Conservation (phyloP, 805 yeast genomes). For the Barnettozyma californica region DNA sequence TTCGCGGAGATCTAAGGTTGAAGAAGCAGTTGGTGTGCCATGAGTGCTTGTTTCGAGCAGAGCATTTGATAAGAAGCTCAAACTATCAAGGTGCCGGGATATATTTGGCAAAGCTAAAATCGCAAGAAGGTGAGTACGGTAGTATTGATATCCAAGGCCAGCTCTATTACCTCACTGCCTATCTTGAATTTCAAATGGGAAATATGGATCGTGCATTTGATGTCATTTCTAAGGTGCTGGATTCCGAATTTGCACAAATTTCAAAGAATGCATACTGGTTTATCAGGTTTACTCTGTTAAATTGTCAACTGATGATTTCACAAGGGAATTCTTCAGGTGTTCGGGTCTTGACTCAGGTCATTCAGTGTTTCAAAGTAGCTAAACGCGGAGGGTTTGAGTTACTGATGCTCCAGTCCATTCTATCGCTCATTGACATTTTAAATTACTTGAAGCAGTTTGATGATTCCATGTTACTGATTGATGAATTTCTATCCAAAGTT, state of each 20-base stretch:
- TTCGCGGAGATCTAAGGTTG: constrained; percentile 23
- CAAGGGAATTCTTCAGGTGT: constrained; percentile 36
- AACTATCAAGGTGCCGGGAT: constrained; percentile 25
- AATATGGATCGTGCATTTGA: constrained; percentile 20
- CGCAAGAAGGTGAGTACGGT: constrained; percentile 17
- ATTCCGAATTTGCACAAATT: constrained; percentile 11
- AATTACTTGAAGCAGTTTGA: constrained; percentile 34
- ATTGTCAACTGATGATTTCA: constrained; percentile 37
- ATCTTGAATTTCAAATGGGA: constrained; percentile 20
- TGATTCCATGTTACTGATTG: constrained; percentile 40
- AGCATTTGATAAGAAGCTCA: constrained; percentile 24
- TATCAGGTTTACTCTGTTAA: constrained; percentile 42
- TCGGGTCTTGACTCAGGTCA: constrained; percentile 44
- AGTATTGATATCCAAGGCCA: constrained; percentile 29
- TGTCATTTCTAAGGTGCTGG: constrained; percentile 15
- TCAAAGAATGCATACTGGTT: constrained; percentile 36
- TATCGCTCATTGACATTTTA: constrained; percentile 42
- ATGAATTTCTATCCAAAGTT: constrained; percentile 39
- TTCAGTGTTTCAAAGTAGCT: constrained; percentile 46
- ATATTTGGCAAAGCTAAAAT: constrained; percentile 17
- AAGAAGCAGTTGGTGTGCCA: constrained; percentile 37
- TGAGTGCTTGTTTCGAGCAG: constrained; percentile 34
- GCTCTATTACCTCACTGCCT: constrained; percentile 21
- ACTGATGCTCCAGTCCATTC: constrained; percentile 40
- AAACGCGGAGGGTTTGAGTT: constrained; percentile 40